These are phyloP conservation scores for Pezicula radicicola DNA, from an alignment of 2,329 filamentous ascomycete species.

Conservation along the genomic window DNA sequence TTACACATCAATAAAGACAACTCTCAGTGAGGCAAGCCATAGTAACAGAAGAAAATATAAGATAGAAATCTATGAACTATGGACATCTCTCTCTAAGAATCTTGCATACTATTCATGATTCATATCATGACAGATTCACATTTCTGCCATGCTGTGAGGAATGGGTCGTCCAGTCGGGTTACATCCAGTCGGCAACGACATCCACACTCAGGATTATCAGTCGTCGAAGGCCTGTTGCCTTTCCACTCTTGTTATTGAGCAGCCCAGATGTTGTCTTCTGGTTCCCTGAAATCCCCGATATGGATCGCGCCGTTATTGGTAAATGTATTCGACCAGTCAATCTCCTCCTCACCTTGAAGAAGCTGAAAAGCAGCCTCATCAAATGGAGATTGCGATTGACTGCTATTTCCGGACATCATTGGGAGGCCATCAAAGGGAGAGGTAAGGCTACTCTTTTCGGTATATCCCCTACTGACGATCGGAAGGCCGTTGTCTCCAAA, in stretches of 20 bases:
- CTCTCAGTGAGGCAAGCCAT: too few species aligned
- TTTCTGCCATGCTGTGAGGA: conserved; percentile 14
- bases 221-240: conserved; percentile 31
- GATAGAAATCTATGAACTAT: conserved; percentile 22
- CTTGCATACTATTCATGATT: conserved; percentile 6
- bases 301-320: conserved; percentile 14
- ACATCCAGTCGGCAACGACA: conserved; percentile 17
- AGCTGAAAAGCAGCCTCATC: conserved; percentile 31
- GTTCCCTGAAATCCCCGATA: conserved; percentile 10
- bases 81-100: not conserved
- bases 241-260: conserved; percentile 30
- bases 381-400: conserved; percentile 34
- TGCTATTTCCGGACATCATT: conserved; percentile 4
- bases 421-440: not conserved
- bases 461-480: conserved; percentile 2
- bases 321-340: conserved; percentile 40
- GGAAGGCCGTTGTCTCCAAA: conserved; percentile 16
- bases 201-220: conserved; percentile 15
- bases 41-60: not conserved
- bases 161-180: conserved; percentile 19
- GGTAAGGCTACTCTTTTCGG: not conserved
- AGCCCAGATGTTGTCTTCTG: conserved; percentile 25
- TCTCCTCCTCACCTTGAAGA: conserved; percentile 47
- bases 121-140: conserved; percentile 1
- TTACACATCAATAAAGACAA: too few species aligned